Evolutionary conservation across 495 filamentous ascomycete genomes (phyloP).

Genomic region (Xylaria scruposa): DNA sequence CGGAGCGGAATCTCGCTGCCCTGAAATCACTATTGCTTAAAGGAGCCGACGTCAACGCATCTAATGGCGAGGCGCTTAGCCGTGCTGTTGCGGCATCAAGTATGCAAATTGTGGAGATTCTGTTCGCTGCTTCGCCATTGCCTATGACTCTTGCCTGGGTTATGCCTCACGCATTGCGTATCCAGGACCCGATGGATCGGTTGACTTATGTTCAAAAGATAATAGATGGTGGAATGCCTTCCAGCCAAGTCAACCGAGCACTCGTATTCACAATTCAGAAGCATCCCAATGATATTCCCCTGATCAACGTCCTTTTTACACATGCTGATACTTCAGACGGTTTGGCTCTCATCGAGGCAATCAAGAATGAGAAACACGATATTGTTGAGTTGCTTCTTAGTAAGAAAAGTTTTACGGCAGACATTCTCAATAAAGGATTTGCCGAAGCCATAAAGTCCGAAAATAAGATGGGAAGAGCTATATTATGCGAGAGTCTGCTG

Average conservation of each 20-base stretch:
- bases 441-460: slow-evolving; percentile 40
- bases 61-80: slow-evolving; percentile 51
- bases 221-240: slow-evolving; percentile 48
- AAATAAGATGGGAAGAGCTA: slow-evolving; percentile 38
- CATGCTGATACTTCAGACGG: slow-evolving; percentile 50
- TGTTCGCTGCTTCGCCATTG: slow-evolving; percentile 42
- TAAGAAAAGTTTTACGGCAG: slow-evolving; percentile 38
- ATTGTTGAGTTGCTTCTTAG: slow-evolving; percentile 47
- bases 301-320: slow-evolving; percentile 46
- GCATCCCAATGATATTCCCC: slow-evolving; percentile 47
- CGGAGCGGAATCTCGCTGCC: slow-evolving; percentile 39
- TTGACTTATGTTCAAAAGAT: slow-evolving; percentile 50
- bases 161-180: slow-evolving; percentile 52
- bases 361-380: slow-evolving; percentile 45
- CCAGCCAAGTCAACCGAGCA: slow-evolving; percentile 49
- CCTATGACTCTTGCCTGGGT: slow-evolving; percentile 43
- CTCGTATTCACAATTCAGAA: slow-evolving; percentile 49
- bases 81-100: slow-evolving; percentile 47
- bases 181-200: slow-evolving; percentile 51
- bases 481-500: slow-evolving; percentile 46
- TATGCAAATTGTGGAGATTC: slow-evolving; percentile 46
- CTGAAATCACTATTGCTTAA: slow-evolving; percentile 47
- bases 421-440: slow-evolving; percentile 44
- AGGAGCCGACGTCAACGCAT: slow-evolving; percentile 52
- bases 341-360: slow-evolving; percentile 46